Conservation (phyloP, 768 basidiomycete species). For the Lactarius pseudohatsudake region DNA sequence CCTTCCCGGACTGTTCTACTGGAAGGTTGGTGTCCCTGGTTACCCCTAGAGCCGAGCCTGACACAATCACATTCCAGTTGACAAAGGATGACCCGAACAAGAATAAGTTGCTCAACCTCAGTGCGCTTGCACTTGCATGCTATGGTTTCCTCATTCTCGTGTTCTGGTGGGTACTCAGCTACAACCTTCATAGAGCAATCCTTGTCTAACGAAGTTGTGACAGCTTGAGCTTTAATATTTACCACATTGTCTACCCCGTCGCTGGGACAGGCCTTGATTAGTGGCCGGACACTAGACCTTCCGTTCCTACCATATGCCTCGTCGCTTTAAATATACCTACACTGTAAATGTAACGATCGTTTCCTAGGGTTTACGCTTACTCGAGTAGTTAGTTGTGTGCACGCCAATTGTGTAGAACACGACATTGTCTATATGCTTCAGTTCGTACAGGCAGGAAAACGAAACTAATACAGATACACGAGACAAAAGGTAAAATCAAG, state of each 20-base stretch:
- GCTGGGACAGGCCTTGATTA: conserved; percentile 12
- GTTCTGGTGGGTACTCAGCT: conserved; percentile 67
- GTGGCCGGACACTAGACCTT: conserved; percentile 1
- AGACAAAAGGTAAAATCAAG: not conserved
- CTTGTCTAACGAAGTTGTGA: conserved; percentile 21
- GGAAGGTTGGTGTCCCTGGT: conserved; percentile 60
- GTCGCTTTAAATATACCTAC: not conserved
- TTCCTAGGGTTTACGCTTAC: not conserved
- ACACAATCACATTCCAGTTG: conserved; percentile 44
- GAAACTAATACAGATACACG: not conserved
- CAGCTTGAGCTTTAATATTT: conserved; percentile 81
- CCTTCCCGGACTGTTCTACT: conserved; percentile 89
- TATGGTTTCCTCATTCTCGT: conserved; percentile 82
- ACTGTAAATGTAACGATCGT: conserved; percentile 5
- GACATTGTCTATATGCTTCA: not conserved
- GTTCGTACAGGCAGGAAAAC: not conserved
- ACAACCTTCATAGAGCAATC: not conserved
- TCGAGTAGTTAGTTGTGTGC: not conserved
- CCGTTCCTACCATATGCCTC: not conserved
- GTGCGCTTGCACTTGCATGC: conserved; percentile 61
- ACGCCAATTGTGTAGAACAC: not conserved
- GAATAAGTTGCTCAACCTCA: conserved; percentile 53
- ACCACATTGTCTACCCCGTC: conserved; percentile 50
- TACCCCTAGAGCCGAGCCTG: not conserved
- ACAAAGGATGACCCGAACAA: conserved; percentile 62